Evolutionary conservation across 2,329 filamentous ascomycete genomes (phyloP), one percentile per base, ranked within the genome.

Genomic region (Fusarium sublunatum): DNA sequence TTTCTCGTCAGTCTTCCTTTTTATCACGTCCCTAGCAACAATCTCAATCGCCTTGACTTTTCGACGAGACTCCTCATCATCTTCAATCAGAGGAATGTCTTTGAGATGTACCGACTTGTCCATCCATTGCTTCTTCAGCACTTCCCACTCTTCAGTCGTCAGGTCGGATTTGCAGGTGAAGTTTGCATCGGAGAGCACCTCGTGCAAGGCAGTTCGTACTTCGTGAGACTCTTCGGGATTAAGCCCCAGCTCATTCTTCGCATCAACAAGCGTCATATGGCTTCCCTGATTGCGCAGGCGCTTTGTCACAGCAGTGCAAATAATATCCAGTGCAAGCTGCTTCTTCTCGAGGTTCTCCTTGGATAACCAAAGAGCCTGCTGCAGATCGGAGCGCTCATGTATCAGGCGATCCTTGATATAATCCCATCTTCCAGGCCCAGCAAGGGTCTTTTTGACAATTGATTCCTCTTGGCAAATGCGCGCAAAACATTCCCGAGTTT

Each of bases 251-350:
- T 76, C 66, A 13, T 90, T 91, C 73, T 92, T 93, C 5, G 90
- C 91, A 56, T 93, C 88, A 2, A 86, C 83, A 40, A 94, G 84
- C 1, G 87, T 88, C 83, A 94, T 88, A n/a, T 85, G 81, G 31
- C 81, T 83, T 44, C 87, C 85, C 54, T 86, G 11, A 79, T 86
- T 69, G 15, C 91, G 86, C 81, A 93, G 88, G 19, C 90, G 82
- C 76, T 95, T 95, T 1, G 91, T 93, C 28, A 94, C 90, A 76
- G 94, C 91, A 26, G 86, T 89, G 71, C 90, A 93, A 24, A 96
- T 88, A 41, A 92, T 85, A 72, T 96, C 91, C 6, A 96, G 78
- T 0, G 91, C 90, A 41, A 92, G 80, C 34, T 83, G 83, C 72
- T 88, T 91, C 38, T 82, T 79, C 39, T 90, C 87, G 13, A 84